Conservation (phyloP, 1,139 yeast species). For the Groenewaldozyma auringiensis region DNA sequence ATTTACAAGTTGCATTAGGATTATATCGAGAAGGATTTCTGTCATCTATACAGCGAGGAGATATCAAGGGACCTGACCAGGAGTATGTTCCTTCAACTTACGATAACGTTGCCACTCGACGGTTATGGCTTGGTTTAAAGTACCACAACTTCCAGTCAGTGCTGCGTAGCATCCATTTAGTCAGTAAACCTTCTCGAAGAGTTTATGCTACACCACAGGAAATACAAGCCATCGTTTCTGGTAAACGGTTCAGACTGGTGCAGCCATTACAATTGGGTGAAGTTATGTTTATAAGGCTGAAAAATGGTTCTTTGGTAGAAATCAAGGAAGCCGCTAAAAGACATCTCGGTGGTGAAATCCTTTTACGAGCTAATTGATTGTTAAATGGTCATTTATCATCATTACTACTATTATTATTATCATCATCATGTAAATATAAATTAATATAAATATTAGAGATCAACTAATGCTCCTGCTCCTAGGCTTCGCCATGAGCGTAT, state of each 20-base stretch:
- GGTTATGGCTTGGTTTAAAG: slow-evolving; percentile 87
- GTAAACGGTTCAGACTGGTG: slow-evolving; percentile 65
- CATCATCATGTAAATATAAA: slow-evolving; percentile 4
- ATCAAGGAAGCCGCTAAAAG: slow-evolving; percentile 82
- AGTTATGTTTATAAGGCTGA: slow-evolving; percentile 56
- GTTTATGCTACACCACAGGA: slow-evolving; percentile 58
- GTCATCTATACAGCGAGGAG: slow-evolving; percentile 77
- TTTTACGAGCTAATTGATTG: slow-evolving; percentile 71
- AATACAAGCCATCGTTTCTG: slow-evolving; percentile 65
- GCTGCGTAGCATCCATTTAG: slow-evolving; percentile 58
- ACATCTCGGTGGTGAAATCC: slow-evolving; percentile 65
- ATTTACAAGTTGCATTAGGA: slow-evolving; percentile 74
- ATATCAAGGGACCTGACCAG: slow-evolving; percentile 80
- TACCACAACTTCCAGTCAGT: slow-evolving; percentile 79
- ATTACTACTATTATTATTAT: too few relatives aligned
- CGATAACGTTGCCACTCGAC: slow-evolving; percentile 76
- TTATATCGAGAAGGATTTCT: slow-evolving; percentile 88
- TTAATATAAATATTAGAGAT: background rate
- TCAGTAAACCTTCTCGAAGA: slow-evolving; percentile 80
- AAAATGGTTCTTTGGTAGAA: slow-evolving; percentile 48
- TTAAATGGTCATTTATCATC: too few relatives aligned
- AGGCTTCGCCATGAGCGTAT: slow-evolving; percentile 72
- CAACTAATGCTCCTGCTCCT: slow-evolving; percentile 46
- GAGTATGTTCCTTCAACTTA: slow-evolving; percentile 73
- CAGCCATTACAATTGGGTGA: slow-evolving; percentile 89